Percentiles rank a stretch among this genome's conserved stretches.
Evolutionary conservation across 2,329 filamentous ascomycete species (phyloP).

Genomic region (Fusarium sp.): DNA sequence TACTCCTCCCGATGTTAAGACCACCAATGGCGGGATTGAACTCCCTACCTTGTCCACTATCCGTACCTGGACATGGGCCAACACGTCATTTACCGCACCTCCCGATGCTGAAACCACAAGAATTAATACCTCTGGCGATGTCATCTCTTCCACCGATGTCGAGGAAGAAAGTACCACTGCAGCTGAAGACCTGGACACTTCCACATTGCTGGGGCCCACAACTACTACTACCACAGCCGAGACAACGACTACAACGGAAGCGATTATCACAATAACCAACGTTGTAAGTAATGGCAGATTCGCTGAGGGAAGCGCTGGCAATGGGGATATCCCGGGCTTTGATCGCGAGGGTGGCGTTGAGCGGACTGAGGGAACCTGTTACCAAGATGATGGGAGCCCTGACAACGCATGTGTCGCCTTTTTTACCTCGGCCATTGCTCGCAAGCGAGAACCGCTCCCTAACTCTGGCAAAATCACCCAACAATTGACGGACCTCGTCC

Average conservation of each 20-base stretch:
- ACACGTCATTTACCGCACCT: not conserved
- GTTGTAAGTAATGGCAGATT: not conserved
- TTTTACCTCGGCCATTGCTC: no score
- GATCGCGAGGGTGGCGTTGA: accelerated
- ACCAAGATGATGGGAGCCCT: not conserved
- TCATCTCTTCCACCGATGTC: not conserved
- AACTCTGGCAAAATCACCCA: no score
- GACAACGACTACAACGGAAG: not conserved
- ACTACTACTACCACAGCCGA: not conserved
- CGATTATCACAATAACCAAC: not conserved
- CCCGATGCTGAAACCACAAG: not conserved
- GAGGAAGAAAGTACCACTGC: not conserved
- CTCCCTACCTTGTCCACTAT: not conserved
- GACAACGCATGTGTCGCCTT: not conserved
- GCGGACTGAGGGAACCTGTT: not conserved
- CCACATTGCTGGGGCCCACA: not conserved
- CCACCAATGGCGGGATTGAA: not conserved
- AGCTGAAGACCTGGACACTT: not conserved
- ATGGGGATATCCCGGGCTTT: no score
- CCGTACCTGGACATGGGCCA: not conserved
- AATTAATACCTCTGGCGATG: not conserved
- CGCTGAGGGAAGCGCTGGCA: not conserved
- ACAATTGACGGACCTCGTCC: no score
- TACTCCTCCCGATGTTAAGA: no score
- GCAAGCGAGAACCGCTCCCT: no score